Percentiles rank a stretch among this genome's conserved stretches.
Conservation (phyloP, 495 filamentous ascomycete genomes). For the Annulohypoxylon stygium region DNA sequence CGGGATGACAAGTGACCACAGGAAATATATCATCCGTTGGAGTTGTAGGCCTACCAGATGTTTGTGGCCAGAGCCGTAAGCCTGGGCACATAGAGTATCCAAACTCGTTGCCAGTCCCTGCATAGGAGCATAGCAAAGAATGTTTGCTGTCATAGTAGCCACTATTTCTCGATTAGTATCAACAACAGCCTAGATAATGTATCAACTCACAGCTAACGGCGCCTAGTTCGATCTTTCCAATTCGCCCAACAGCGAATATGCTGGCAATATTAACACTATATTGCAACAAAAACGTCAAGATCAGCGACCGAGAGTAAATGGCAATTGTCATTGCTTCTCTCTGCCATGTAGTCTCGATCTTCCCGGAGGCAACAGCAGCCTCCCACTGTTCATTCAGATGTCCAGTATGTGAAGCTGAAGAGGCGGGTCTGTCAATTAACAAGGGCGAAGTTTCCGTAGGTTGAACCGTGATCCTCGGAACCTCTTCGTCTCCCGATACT, state of each 20-base stretch:
- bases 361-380: slow-evolving; percentile 76
- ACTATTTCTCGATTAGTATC: slow-evolving; percentile 52
- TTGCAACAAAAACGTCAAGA: slow-evolving; percentile 79
- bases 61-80: slow-evolving; percentile 77
- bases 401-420: slow-evolving; percentile 47
- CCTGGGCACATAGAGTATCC: slow-evolving; percentile 81
- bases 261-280: slow-evolving; percentile 77
- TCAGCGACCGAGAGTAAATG: slow-evolving; percentile 69
- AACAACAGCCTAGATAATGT: too few relatives aligned
- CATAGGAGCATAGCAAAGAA: slow-evolving; percentile 77
- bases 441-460: slow-evolving; percentile 60
- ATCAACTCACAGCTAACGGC: slow-evolving; percentile 66
- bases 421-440: slow-evolving; percentile 38
- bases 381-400: slow-evolving; percentile 77
- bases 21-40: slow-evolving; percentile 77
- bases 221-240: slow-evolving; percentile 72
- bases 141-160: slow-evolving; percentile 79
- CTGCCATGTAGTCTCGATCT: slow-evolving; percentile 86
- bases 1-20: slow-evolving; percentile 73
- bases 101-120: slow-evolving; percentile 78
- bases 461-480: slow-evolving; percentile 45
- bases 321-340: slow-evolving; percentile 77
- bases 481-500: slow-evolving; percentile 51
- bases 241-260: slow-evolving; percentile 75
- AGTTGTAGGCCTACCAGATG: slow-evolving; percentile 77